A percentile compares a stretch with the other conserved stretches of the same genome.
phyloP scores from a whole-genome alignment of 2,329 filamentous ascomycete species.

The Phialocephala sp. region DNA sequence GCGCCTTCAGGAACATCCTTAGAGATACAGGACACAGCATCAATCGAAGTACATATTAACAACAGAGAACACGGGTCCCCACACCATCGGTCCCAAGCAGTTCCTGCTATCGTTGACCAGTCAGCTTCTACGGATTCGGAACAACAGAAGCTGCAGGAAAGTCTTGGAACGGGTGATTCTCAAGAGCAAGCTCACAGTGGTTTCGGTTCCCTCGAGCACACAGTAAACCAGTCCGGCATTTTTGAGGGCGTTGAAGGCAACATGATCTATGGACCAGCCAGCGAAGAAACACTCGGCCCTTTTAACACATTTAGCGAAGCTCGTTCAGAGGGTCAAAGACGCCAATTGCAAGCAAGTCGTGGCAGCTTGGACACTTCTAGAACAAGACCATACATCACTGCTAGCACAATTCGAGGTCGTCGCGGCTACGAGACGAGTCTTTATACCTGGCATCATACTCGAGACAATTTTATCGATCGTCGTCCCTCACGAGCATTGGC shows the following conservation, averaged over 20 bases:
- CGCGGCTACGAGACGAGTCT: neutral
- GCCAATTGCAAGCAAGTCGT: neutral
- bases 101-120: neutral
- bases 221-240: neutral
- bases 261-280: neutral
- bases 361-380: neutral
- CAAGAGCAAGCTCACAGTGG: neutral
- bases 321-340: neutral
- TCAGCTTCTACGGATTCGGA: neutral
- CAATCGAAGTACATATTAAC: neutral
- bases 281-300: neutral
- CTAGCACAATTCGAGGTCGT: neutral
- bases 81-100: neutral
- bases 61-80: neutral
- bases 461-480: neutral
- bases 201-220: neutral
- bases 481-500: neutral
- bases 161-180: neutral
- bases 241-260: neutral
- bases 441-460: neutral
- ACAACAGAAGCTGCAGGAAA: neutral
- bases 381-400: neutral
- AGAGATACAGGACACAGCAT: neutral
- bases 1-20: constrained; percentile 1
- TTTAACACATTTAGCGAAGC: neutral